Conservation (phyloP, 805 yeast species). For the Lipomyces orientalis region DNA sequence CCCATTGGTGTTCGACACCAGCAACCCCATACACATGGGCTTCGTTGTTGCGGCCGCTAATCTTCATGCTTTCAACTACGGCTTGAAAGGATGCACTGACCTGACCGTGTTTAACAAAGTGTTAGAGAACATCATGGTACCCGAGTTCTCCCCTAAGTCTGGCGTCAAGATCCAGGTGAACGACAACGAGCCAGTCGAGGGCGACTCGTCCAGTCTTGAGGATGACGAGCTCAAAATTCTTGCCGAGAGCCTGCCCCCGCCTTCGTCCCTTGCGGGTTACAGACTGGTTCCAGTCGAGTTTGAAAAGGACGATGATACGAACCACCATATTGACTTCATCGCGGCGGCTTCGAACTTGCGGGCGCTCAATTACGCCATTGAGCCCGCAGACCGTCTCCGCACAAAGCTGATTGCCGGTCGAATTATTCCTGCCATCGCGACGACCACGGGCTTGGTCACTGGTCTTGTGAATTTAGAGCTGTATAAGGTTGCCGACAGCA, state of each 20-base stretch:
- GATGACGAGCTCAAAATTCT: conserved; percentile 68
- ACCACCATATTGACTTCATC: conserved; percentile 95
- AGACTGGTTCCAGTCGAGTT: conserved; percentile 88
- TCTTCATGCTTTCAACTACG: conserved; percentile 87
- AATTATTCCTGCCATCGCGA: conserved; percentile 98
- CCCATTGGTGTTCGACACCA: conserved; percentile 77
- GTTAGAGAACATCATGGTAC: conserved; percentile 55
- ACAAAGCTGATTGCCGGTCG: conserved; percentile 98
- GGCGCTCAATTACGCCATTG: conserved; percentile 65
- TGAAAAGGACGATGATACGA: conserved; percentile 97
- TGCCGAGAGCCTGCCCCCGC: conserved; percentile 83
- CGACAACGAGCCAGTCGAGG: conserved; percentile 85
- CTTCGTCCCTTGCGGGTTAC: conserved; percentile 86
- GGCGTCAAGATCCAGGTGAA: conserved; percentile 83
- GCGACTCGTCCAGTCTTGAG: conserved; percentile 51
- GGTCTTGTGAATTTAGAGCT: conserved; percentile 92
- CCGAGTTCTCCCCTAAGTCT: conserved; percentile 75
- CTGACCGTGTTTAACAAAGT: conserved; percentile 61
- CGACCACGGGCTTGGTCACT: conserved; percentile 97
- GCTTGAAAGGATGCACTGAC: conserved; percentile 75
- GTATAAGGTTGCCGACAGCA: conserved; percentile 82
- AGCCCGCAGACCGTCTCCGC: conserved; percentile 80
- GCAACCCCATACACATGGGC: conserved; percentile 76
- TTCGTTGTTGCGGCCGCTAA: conserved; percentile 90
- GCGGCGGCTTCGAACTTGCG: conserved; percentile 95